phyloP scores from a whole-genome alignment of 2,329 filamentous ascomycete species.

The Microcyclospora pomicola region DNA sequence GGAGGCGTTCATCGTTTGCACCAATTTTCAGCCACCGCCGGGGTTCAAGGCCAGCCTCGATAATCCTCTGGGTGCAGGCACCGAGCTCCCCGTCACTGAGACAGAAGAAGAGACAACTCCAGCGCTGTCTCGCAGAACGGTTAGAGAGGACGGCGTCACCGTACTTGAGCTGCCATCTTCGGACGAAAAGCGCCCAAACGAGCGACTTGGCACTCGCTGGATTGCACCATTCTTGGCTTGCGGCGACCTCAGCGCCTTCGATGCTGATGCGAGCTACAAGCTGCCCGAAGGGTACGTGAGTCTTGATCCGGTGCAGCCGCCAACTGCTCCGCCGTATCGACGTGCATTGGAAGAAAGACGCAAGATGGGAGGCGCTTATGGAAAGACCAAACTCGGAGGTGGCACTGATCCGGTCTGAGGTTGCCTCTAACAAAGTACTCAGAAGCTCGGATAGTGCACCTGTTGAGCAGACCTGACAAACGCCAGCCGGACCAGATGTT shows the following conservation, averaged over 20 bases:
- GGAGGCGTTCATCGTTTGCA: conserved; percentile 91
- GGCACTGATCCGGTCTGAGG: no score
- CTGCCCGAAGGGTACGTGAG: conserved; percentile 76
- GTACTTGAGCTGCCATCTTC: conserved; percentile 28
- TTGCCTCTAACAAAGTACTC: no score
- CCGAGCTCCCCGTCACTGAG: conserved; percentile 14
- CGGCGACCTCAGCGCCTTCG: conserved; percentile 85
- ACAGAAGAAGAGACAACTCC: conserved; percentile 14
- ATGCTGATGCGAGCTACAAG: conserved; percentile 88
- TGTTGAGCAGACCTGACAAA: no score
- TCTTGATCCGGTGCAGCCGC: conserved; percentile 84
- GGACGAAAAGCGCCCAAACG: conserved; percentile 30
- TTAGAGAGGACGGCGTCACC: conserved; percentile 33
- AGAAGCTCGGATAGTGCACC: no score
- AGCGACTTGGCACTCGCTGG: conserved; percentile 47
- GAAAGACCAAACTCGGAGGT: conserved; percentile 45
- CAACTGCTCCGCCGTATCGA: conserved; percentile 91
- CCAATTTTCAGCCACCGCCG: conserved; percentile 68
- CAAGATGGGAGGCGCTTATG: conserved; percentile 60
- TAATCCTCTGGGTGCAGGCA: conserved; percentile 47
- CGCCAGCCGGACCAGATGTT: no score
- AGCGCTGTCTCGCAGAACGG: conserved; percentile 29
- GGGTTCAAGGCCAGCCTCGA: conserved; percentile 66
- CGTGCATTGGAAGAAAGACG: conserved; percentile 74
- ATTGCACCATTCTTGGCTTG: conserved; percentile 96